A percentile compares a stretch with the other conserved stretches of the same genome.
Evolutionary conservation across 495 filamentous ascomycete genomes (phyloP).

Genomic region (Penicillium paradoxum): DNA sequence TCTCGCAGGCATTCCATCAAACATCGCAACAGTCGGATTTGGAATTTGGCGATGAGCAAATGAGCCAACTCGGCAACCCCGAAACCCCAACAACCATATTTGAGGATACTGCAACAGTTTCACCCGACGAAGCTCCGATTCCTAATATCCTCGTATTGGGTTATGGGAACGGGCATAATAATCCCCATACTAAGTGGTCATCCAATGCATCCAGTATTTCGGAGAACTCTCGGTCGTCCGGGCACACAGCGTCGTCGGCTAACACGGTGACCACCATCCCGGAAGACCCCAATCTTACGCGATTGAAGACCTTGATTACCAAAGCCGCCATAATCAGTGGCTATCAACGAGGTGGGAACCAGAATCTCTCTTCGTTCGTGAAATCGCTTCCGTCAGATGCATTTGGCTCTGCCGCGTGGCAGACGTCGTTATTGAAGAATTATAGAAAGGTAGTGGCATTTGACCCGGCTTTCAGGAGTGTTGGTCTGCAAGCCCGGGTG

Average conservation of each 20-base stretch:
- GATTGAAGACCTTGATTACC: slow-evolving; percentile 68
- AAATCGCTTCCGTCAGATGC: slow-evolving; percentile 69
- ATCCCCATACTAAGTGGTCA: slow-evolving; percentile 58
- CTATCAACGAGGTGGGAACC: slow-evolving; percentile 47
- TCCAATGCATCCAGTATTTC: slow-evolving; percentile 67
- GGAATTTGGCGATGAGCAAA: slow-evolving; percentile 27
- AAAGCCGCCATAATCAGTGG: slow-evolving; percentile 80
- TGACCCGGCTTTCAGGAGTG: slow-evolving; percentile 59
- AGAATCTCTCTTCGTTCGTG: slow-evolving; percentile 62
- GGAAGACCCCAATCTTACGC: slow-evolving; percentile 69
- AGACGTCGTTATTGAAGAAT: slow-evolving; percentile 62
- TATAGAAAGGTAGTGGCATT: slow-evolving; percentile 72
- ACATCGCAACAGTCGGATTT: slow-evolving; percentile 33
- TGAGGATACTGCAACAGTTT: slow-evolving; percentile 72
- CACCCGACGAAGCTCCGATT: slow-evolving; percentile 68
- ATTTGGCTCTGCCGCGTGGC: slow-evolving; percentile 68
- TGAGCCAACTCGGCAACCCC: slow-evolving; percentile 48
- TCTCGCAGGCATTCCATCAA: slow-evolving; percentile 51
- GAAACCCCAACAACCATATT: slow-evolving; percentile 93
- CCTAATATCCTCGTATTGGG: slow-evolving; percentile 86
- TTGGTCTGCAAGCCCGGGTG: slow-evolving; percentile 53
- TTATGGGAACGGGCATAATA: slow-evolving; percentile 35
- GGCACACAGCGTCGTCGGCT: slow-evolving; percentile 64
- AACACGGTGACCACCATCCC: slow-evolving; percentile 59
- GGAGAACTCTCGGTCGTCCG: slow-evolving; percentile 65